These are phyloP conservation scores for Trichoderma citrinoviride DNA, from an alignment of 2,329 filamentous ascomycete genomes.

Conservation along the genomic window DNA sequence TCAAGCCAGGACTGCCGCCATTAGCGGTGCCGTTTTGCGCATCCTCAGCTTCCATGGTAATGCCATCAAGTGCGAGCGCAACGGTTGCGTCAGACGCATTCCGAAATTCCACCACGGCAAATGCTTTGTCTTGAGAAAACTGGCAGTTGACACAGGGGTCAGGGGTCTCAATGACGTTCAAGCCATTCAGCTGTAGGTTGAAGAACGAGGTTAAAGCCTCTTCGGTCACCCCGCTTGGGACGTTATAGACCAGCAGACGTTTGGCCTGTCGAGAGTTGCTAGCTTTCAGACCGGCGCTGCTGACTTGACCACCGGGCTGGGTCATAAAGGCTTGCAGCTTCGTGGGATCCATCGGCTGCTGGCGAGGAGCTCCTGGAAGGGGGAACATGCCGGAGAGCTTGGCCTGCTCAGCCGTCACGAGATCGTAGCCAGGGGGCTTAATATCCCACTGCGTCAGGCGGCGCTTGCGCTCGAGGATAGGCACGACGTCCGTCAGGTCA, in stretches of 20 bases:
- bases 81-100: slow-evolving; percentile 84
- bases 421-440: slow-evolving; percentile 96
- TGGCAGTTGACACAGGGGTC: slow-evolving; percentile 86
- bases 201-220: slow-evolving; percentile 81
- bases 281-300: slow-evolving; percentile 80
- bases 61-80: slow-evolving; percentile 84
- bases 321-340: slow-evolving; percentile 95
- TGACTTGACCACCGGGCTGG: slow-evolving; percentile 70
- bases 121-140: slow-evolving; percentile 72
- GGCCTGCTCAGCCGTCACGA: slow-evolving; percentile 95
- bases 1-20: slow-evolving; percentile 59
- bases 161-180: slow-evolving; percentile 80
- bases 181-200: slow-evolving; percentile 93
- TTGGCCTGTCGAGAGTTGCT: slow-evolving; percentile 92
- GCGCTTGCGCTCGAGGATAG: slow-evolving; percentile 81
- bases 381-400: slow-evolving; percentile 99
- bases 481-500: slow-evolving; percentile 82
- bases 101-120: slow-evolving; percentile 90
- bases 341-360: slow-evolving; percentile 91
- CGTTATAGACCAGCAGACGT: slow-evolving; percentile 82
- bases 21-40: slow-evolving; percentile 51
- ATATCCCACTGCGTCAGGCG: slow-evolving; percentile 99
- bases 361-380: slow-evolving; percentile 87
- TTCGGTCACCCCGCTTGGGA: slow-evolving; percentile 70
- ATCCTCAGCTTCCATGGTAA: slow-evolving; percentile 76